A percentile compares a stretch with the other conserved stretches of the same genome.
Conservation (phyloP, 2,329 filamentous ascomycete species). For the Fusarium sp. region DNA sequence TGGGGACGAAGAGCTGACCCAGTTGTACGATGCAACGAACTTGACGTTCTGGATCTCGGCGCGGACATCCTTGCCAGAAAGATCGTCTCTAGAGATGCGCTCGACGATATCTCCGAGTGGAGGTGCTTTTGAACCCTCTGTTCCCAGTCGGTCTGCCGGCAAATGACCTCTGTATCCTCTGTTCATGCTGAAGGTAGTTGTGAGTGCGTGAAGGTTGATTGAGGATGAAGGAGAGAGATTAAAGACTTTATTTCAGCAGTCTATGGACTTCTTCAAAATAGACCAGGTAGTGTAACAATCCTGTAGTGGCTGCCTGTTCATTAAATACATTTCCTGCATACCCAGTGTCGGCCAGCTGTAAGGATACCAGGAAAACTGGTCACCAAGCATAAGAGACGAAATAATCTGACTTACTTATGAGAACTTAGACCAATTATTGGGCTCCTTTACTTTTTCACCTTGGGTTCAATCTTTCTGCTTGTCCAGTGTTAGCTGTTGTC, state of each 20-base stretch:
- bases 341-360: not conserved
- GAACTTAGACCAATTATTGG: not conserved
- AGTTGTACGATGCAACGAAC: conserved; percentile 63
- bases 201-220: not conserved
- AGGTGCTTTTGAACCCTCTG: conserved; percentile 2
- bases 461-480: not conserved
- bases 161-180: not conserved
- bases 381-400: not conserved
- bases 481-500: conserved; percentile 6
- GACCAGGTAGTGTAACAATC: not conserved
- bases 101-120: conserved; percentile 44
- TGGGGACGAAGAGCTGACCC: conserved; percentile 56
- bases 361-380: fast-evolving
- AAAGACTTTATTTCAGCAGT: not conserved
- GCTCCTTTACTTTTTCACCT: not conserved
- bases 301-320: not conserved
- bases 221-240: not conserved
- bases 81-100: conserved; percentile 18
- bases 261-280: not conserved
- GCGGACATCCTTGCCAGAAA: not conserved
- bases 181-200: not conserved
- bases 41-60: conserved; percentile 53
- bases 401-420: not conserved
- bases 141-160: too few relatives aligned
- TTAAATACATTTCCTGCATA: conserved; percentile 28